Evolutionary conservation across 768 basidiomycete species (phyloP), one percentile per base, ranked within the genome.

Genomic region (Termitomyces bulborhizus): DNA sequence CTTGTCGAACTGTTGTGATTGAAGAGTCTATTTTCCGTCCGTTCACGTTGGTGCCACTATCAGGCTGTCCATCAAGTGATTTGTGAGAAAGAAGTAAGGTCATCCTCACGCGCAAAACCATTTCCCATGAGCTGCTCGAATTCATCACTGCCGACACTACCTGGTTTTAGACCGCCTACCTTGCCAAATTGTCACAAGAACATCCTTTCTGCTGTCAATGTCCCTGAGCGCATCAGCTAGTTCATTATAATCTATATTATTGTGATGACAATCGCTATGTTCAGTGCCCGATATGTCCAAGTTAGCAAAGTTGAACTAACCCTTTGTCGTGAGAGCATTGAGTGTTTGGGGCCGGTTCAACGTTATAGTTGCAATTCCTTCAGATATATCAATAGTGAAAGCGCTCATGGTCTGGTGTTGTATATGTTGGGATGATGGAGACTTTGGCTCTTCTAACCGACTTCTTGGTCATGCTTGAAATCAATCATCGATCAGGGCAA

Each of bases 101-200:
- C 32, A 42, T 16, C 69, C 84, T 63, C 64, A 87, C 86, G 86
- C 78, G 71, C 84, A 88, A 66, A 88, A 88, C 85, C 85, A 88
- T 57, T 73, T 78, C 2, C 86, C 86, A 34, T 73, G 83, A 9
- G 83, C 86, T 86, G 41, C 44, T 24, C 24, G 27, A 51, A 29
- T 39, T 39, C 16, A 48, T 24, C 4, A 26, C 18, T 21, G 16
- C 37, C 26, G 7, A n/a, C 26, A 7, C 34, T 16, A 15, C 26
- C 21, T 8, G 6, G 8, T 26, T 27, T 24, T 4, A 26, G 11
- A n/a, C 15, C 6, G 51, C 67, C 48, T 56, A 79, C 85, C 86
- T 74, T 86, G 86, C 80, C 83, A 81, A 8, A 88, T 69, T 1
- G 86, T 88, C 26, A 81, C 79, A 26, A 84, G 54, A 6, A 88